phyloP scores from a whole-genome alignment of 306 rosid genomes.

The Dalbergia cochinchinensis region DNA sequence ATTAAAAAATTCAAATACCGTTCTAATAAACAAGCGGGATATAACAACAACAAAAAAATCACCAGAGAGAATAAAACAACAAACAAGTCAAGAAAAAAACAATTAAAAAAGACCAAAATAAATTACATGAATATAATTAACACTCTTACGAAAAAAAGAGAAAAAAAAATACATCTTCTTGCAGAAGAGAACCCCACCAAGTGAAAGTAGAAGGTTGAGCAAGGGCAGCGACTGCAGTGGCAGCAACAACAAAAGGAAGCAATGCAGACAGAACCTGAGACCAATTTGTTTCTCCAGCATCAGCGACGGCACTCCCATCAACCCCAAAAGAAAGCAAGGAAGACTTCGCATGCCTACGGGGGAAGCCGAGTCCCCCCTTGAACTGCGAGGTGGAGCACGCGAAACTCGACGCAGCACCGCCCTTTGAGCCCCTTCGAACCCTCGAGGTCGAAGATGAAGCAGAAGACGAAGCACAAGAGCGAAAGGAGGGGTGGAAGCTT shows the following conservation, averaged over 20 bases:
- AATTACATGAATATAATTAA: constrained; percentile 10
- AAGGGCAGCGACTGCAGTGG: constrained; percentile 88
- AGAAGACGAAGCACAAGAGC: constrained; percentile 20
- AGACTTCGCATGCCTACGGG: constrained; percentile 54
- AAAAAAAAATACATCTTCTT: neutral
- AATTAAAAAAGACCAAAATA: neutral
- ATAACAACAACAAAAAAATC: neutral
- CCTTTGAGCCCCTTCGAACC: constrained; percentile 33
- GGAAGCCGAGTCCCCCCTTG: constrained; percentile 60
- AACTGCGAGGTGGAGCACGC: constrained; percentile 73
- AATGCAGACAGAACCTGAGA: constrained; percentile 80
- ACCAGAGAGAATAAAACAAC: neutral
- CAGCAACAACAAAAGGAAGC: constrained; percentile 95
- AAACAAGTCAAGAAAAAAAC: neutral
- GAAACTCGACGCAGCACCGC: constrained; percentile 48
- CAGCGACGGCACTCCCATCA: constrained; percentile 47
- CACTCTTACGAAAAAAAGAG: neutral
- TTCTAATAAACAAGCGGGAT: neutral
- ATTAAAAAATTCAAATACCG: neutral
- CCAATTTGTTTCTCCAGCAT: constrained; percentile 54
- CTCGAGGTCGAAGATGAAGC: constrained; percentile 32
- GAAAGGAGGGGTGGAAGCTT: neutral
- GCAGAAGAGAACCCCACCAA: constrained; percentile 58
- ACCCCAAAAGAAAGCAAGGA: constrained; percentile 70
- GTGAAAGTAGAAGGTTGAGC: constrained; percentile 91